Evolutionary conservation across 345 rosid genomes (phyloP).

Genomic region (Erodium maritimum): DNA sequence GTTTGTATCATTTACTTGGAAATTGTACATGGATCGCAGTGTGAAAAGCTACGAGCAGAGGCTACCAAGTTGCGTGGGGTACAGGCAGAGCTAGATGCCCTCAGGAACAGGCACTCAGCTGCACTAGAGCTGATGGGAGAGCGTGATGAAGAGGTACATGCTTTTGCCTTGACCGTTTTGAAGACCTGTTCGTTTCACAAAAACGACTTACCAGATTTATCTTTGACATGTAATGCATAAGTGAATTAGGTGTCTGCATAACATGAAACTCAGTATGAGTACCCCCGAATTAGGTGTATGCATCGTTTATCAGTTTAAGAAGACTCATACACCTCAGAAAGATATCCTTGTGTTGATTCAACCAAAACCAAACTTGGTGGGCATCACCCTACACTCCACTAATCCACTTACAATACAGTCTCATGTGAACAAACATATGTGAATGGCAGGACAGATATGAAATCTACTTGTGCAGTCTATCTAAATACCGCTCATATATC

Average conservation of each 20-base stretch:
- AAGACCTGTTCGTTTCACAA: neutral
- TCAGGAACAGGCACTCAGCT: slow-evolving; percentile 87
- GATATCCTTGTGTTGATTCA: neutral
- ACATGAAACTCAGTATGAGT: too few species aligned
- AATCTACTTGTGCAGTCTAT: too few species aligned
- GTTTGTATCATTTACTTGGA: neutral
- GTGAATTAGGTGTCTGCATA: too few species aligned
- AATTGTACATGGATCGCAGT: slow-evolving; percentile 27
- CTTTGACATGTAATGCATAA: neutral
- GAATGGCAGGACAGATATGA: too few species aligned
- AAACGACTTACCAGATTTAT: neutral
- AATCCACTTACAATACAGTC: too few species aligned
- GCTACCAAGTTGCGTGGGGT: slow-evolving; percentile 63
- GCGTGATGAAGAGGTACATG: slow-evolving; percentile 91
- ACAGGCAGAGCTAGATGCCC: slow-evolving; percentile 84
- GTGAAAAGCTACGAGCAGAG: slow-evolving; percentile 74
- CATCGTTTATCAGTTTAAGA: neutral
- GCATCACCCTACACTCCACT: too few species aligned
- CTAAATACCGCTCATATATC: too few species aligned
- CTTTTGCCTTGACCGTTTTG: neutral
- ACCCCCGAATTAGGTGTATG: neutral
- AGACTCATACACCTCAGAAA: neutral
- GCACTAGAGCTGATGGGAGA: slow-evolving; percentile 99
- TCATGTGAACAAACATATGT: too few species aligned
- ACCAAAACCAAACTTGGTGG: too few species aligned